Base-by-base conservation (phyloP, 78 protist genomes). In the Dictyostelium firmibasis region DNA sequence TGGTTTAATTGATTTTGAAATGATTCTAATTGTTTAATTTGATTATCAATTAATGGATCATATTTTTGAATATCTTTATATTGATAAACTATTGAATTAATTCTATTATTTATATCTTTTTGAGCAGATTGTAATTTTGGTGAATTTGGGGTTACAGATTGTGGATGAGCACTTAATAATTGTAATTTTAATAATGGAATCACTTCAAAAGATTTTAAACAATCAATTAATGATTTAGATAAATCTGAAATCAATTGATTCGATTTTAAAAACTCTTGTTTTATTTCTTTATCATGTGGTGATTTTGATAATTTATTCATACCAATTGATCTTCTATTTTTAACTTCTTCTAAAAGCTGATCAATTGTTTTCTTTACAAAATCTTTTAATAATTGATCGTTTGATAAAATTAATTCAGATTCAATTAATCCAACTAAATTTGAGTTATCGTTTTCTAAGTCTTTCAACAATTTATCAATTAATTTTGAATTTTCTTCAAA, bases 401-500 rank as follows among this genome's bases (percentile, higher is more conserved):
- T 5, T 36, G 85, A 41, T 25, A 89, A 14, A 20, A 69, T 4
- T 3, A 64, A 11, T 57, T 89, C 87, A 31, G 83, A 14, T 18
- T 33, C 38, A n/a, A 85, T 36, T 8, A 89, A 70, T 25, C 87
- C 27, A 27, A 89, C 94, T 35, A 89, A 47, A 23, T 44, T 81
- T 10, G 83, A 31, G 23, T 79, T 53, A n/a, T 18, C 76, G 2
- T 10, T 6, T 50, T 89, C 94, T 6, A 89, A 38, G 4, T 89
- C 94, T 25, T 70, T 36, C 7, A 64, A 18, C 13, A 81, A 13
- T n/a, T n/a, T 25, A 25, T 67, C 75, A 57, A 57, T 57, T 10
- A 67, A 27, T 67, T 67, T 67, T 67, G 31, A 29, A 27, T 67
- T n/a, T 8, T 18, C 25, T 29, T 70, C 82, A 7, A 79, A 69